Base-by-base conservation (phyloP, 2,329 filamentous ascomycete species). In the Xylariales sp. region DNA sequence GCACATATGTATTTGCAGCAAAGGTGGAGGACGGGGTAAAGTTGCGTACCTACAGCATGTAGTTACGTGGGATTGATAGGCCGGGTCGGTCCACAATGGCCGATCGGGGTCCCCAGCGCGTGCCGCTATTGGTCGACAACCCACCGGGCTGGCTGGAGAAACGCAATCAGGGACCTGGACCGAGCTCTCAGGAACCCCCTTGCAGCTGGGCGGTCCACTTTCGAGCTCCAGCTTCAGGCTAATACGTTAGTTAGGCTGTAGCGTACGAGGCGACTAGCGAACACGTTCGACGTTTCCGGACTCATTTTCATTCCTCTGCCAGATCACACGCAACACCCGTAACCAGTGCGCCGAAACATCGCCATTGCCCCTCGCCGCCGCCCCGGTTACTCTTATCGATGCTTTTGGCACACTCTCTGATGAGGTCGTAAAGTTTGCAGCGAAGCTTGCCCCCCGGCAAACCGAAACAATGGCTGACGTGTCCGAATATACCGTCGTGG, bases 381-480 rank as follows among this genome's bases (percentile, higher is more conserved):
- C 29, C 29, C 17, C 18, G 10, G 14, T 17, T 14, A 33, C 20
- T 33, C 20, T 10, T 6, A 10, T 15, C 28, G 17, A 14, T 16
- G 16, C 16, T 24, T 18, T 24, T 30, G 17, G n/a, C 17, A 21
- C 21, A 19, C 18, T 30, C 29, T 31, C 29, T 37, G 20, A 39
- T 39, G 37, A 31, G 18, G n/a, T 16, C 15, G 27, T 23, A 31
- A 19, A 19, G 15, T 29, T 19, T 19, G 29, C 37, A 33, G 37
- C 37, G 29, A 30, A 21, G 11, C 33, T 23, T 39, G 37, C 37
- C 29, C n/a, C n/a, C n/a, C n/a, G n/a, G n/a, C n/a, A n/a, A n/a
- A n/a, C n/a, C n/a, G n/a, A n/a, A 6, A 37, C 32, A 33, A 46
- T 52, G 53, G 53, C 53, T 51, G 46, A 52, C 44, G 43, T 51